Conservation (phyloP, 768 basidiomycete species). For the Lactarius indigo region DNA sequence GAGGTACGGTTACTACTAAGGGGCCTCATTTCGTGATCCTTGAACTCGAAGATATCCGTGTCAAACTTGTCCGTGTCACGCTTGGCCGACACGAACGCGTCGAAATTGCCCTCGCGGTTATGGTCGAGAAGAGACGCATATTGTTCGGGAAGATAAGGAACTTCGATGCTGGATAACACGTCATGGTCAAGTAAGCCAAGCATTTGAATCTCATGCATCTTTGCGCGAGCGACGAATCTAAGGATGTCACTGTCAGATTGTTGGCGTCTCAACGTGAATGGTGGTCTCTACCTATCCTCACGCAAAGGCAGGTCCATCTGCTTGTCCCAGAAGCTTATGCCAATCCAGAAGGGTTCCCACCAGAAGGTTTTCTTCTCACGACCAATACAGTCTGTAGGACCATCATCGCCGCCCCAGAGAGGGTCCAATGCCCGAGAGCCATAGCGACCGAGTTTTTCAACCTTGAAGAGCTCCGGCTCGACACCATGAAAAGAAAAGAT, state of each 20-base stretch:
- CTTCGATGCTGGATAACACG: conserved; percentile 82
- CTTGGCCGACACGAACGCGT: conserved; percentile 33
- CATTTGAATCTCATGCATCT: conserved; percentile 97
- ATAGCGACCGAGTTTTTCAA: conserved; percentile 46
- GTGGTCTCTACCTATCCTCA: conserved; percentile 55
- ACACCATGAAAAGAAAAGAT: conserved; percentile 83
- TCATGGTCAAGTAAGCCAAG: conserved; percentile 89
- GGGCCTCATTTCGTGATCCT: conserved; percentile 36
- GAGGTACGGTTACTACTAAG: conserved; percentile 36
- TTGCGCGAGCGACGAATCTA: conserved; percentile 91
- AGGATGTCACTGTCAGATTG: conserved; percentile 3
- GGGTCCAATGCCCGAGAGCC: conserved; percentile 57
- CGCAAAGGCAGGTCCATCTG: conserved; percentile 84
- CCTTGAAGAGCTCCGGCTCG: conserved; percentile 45
- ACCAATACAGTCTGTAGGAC: conserved; percentile 32
- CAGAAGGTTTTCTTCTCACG: conserved; percentile 61
- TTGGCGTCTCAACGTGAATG: neutral
- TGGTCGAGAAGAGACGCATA: conserved; percentile 29
- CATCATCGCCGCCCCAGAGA: conserved; percentile 70
- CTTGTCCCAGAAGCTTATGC: conserved; percentile 79
- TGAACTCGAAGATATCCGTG: conserved; percentile 59
- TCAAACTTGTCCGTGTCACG: conserved; percentile 73
- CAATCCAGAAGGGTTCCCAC: conserved; percentile 91
- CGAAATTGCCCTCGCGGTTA: conserved; percentile 22
- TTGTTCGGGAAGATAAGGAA: conserved; percentile 67